Percentiles rank a stretch among this genome's conserved stretches.
These are phyloP conservation scores for Blastobotrys persicus DNA, from an alignment of 1,139 yeast species.

Conservation along the genomic window DNA sequence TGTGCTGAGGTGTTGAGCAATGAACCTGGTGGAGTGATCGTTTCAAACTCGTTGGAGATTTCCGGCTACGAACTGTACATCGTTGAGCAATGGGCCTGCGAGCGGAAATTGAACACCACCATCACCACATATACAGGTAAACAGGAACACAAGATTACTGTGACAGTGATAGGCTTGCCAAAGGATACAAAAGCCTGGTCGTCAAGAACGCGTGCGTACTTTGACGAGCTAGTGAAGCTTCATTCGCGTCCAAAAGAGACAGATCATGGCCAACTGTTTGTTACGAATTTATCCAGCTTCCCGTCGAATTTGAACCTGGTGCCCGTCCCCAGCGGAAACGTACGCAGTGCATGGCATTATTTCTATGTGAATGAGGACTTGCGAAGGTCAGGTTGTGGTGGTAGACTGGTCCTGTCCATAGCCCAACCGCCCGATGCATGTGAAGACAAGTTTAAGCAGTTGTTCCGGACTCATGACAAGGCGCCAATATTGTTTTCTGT, in stretches of 20 bases:
- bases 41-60: slow-evolving; percentile 24
- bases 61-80: slow-evolving; percentile 81
- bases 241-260: slow-evolving; percentile 58
- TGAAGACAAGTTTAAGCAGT: slow-evolving; percentile 77
- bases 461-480: slow-evolving; percentile 56
- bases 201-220: slow-evolving; percentile 50
- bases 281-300: slow-evolving; percentile 75
- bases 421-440: slow-evolving; percentile 71
- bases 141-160: slow-evolving; percentile 57
- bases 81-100: slow-evolving; percentile 91
- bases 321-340: slow-evolving; percentile 65
- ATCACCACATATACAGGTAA: slow-evolving; percentile 87
- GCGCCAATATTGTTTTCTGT: slow-evolving; percentile 66
- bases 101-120: slow-evolving; percentile 62
- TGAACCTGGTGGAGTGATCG: slow-evolving; percentile 12
- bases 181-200: slow-evolving; percentile 59
- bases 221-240: slow-evolving; percentile 61
- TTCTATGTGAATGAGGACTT: slow-evolving; percentile 76
- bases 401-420: slow-evolving; percentile 72
- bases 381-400: slow-evolving; percentile 76
- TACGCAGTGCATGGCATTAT: slow-evolving; percentile 45
- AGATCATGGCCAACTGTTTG: slow-evolving; percentile 59
- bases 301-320: slow-evolving; percentile 73
- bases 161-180: slow-evolving; percentile 59
- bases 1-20: slow-evolving; percentile 8